Conservation (phyloP, 805 yeast species). For the Jamesozyma rosinii region DNA sequence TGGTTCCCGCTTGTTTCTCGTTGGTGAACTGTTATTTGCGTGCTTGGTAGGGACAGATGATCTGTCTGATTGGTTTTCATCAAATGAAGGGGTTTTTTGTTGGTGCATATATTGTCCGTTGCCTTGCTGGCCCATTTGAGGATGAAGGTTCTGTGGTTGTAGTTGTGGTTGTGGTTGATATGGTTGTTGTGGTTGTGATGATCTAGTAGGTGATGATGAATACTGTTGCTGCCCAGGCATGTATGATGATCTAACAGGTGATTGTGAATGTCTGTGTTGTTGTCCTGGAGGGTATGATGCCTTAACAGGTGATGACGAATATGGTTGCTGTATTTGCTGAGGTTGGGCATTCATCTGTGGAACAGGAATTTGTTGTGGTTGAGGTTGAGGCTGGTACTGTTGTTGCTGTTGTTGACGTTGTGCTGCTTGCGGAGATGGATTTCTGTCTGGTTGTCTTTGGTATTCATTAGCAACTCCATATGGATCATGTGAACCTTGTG, state of each 20-base stretch:
- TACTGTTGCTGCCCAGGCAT: neutral
- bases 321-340: neutral
- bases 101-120: neutral
- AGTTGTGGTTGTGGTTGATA: too few species aligned
- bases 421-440: neutral
- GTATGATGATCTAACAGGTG: neutral
- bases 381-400: too few species aligned
- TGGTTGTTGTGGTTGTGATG: neutral
- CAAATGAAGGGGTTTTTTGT: neutral
- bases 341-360: neutral
- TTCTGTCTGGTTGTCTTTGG: neutral
- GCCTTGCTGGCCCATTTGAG: neutral
- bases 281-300: neutral
- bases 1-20: neutral
- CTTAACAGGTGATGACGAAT: neutral
- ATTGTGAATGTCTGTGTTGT: neutral
- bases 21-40: neutral
- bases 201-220: too few species aligned
- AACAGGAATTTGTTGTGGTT: neutral
- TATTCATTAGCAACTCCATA: neutral
- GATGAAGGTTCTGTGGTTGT: neutral
- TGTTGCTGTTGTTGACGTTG: neutral
- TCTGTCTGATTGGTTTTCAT: neutral
- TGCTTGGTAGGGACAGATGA: neutral
- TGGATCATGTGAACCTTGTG: neutral